phyloP scores from a whole-genome alignment of 495 filamentous ascomycete genomes.

The Echria macrotheca region DNA sequence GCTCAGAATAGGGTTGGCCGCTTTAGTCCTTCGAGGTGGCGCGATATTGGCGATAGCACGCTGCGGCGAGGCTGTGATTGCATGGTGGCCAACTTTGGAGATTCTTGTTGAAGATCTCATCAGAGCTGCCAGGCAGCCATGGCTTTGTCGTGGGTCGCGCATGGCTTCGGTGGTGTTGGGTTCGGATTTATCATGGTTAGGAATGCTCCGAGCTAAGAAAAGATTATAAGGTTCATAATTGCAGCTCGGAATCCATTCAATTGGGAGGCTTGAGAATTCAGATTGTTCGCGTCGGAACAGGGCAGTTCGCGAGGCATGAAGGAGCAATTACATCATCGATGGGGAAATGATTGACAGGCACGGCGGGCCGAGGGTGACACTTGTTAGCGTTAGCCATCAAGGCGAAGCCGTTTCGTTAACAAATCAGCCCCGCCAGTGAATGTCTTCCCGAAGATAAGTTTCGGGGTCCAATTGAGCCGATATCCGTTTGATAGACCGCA shows the following conservation, averaged over 20 bases:
- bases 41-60: neutral
- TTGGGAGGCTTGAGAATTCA: too few species aligned
- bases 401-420: too few species aligned
- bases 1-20: too few species aligned
- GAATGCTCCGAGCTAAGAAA: too few species aligned
- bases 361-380: too few species aligned
- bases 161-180: too few species aligned
- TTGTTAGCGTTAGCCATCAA: too few species aligned
- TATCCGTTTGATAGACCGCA: constrained; percentile 1
- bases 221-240: too few species aligned
- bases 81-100: neutral
- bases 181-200: neutral
- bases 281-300: too few species aligned
- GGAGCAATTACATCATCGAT: constrained; percentile 2
- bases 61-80: neutral
- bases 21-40: neutral
- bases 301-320: too few species aligned
- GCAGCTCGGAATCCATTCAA: neutral
- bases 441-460: too few species aligned
- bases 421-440: too few species aligned
- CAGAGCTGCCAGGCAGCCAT: neutral
- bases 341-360: constrained; percentile 2
- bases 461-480: constrained; percentile 1
- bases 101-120: neutral
- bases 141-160: neutral